Evolutionary conservation across 169 alveolate genomes (phyloP), one percentile per base, ranked within the genome.

Genomic region (Babesia gibsoni): DNA sequence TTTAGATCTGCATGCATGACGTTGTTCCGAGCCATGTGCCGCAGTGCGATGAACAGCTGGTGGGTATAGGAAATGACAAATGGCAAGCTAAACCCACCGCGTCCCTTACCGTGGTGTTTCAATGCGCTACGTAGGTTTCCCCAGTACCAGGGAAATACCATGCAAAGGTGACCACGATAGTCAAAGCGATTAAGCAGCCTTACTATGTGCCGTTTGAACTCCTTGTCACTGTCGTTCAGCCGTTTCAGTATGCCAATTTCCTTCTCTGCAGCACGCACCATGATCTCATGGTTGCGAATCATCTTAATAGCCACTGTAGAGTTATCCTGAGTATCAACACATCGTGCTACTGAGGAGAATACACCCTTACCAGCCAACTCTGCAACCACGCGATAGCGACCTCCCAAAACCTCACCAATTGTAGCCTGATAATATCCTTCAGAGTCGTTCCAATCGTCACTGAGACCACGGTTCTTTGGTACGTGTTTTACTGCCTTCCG

Each of bases 101-200:
- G 52, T 30, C 94, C 94, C 54, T 82, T 84, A 7, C 95, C 95
- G 65, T 90, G 83, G 46, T 66, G 83, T 52, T 87, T 92, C 57
- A 92, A 73, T n/a, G 93, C 95, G 72, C 73, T 75, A 35, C 96
- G 77, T n/a, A 90, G 88, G 52, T 79, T 92, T 45, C 97, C 96
- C 96, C 95, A 89, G 67, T 84, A 58, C 96, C 96, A 93, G 49
- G 92, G 95, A 57, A 94, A 94, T 30, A 93, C 96, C 63, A 94
- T 85, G 64, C 97, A 94, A 37, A 90, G 78, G 58, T 94, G 97
- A 27, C 93, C 94, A 52, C 93, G 84, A 70, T 93, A 89, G 32
- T 77, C 87, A 67, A 93, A 89, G 33, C 89, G 78, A 30, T 84
- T 58, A 33, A 90, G 81, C 22, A 90, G 86, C 42, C 95, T 90